Evolutionary conservation across 768 basidiomycete species (phyloP), one percentile per base, ranked within the genome.

Genomic region (Dendrothele bispora): DNA sequence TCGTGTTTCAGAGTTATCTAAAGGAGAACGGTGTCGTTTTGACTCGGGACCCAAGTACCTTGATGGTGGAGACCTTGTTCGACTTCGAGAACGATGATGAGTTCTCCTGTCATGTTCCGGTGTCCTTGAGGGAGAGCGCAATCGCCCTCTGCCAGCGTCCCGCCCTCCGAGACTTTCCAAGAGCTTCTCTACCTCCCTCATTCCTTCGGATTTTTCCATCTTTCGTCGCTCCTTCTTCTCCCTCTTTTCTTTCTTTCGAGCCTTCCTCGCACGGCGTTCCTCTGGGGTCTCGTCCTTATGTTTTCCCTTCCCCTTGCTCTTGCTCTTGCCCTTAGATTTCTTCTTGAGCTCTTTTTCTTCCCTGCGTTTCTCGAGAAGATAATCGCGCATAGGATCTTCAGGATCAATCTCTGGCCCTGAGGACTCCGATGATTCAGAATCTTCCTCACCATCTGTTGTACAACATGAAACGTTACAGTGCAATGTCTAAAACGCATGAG

Each of bases 301-400:
- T 62, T 82, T 87, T 41, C 74, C 71, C 62, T 88, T 88, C 18
- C 77, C 74, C 59, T 83, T 85, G 5, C 66, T 60, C 55, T 80
- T 80, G 12, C 35, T 37, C 56, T 82, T 85, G 41, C 65, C 60
- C 60, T 86, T 84, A 68, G 85, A 87, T n/a, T 59, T 56, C 50
- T 73, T 78, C 56, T 74, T 71, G 49, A 74, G 66, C 3, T 76
- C 82, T 55, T 84, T 88, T 60, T 82, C 80, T 60, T 91, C 88
- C 55, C 71, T 80, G 57, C 79, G 77, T 62, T 95, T 80, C 1
- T 83, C 78, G 30, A 94, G 68, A 27, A 99, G 73, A 62, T 91
- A 98, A 52, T 94, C 95, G 24, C 86, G 82, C 97, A 99, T 98
- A 1, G 97, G 97, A 67, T 99, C 97, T 62, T 98, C 95, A 1